Percentiles rank a stretch among this genome's conserved stretches.
phyloP scores from a whole-genome alignment of 2,329 filamentous ascomycete genomes.

The Exophiala viscosa region DNA sequence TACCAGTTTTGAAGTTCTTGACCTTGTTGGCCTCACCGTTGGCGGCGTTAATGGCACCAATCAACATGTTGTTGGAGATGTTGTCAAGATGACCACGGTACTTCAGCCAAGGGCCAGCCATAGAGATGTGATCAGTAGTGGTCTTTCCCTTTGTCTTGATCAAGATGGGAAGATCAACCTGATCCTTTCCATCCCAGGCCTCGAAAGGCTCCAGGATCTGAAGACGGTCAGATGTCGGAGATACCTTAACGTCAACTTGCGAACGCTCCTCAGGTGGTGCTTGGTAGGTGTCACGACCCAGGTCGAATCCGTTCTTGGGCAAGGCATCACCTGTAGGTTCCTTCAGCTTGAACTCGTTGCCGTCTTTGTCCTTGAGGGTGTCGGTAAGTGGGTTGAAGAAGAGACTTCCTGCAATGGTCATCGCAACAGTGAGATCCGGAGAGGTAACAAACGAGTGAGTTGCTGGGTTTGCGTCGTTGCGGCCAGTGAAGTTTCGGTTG shows the following conservation, averaged over 20 bases:
- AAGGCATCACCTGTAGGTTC: constrained; percentile 77
- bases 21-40: constrained; percentile 98
- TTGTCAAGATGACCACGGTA: constrained; percentile 99
- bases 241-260: constrained; percentile 72
- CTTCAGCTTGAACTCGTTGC: constrained; percentile 89
- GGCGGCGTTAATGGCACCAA: constrained; percentile 91
- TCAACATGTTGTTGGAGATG: constrained; percentile 99
- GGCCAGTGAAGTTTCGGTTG: constrained; percentile 99
- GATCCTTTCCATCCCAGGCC: constrained; percentile 90
- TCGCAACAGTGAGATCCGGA: constrained; percentile 81
- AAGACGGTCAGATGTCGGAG: constrained; percentile 87
- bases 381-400: constrained; percentile 96
- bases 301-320: constrained; percentile 78
- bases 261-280: constrained; percentile 78
- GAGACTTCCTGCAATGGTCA: constrained; percentile 77
- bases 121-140: constrained; percentile 94
- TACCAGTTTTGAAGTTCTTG: constrained; percentile 80
- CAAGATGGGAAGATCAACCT: constrained; percentile 75
- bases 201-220: constrained; percentile 85
- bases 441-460: constrained; percentile 93
- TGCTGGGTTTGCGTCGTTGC: constrained; percentile 92
- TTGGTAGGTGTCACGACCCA: constrained; percentile 91
- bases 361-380: constrained; percentile 87
- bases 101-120: constrained; percentile 96
- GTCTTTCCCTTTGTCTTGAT: constrained; percentile 98